phyloP scores from a whole-genome alignment of 1,139 yeast genomes.

The Taiozyma onychis region DNA sequence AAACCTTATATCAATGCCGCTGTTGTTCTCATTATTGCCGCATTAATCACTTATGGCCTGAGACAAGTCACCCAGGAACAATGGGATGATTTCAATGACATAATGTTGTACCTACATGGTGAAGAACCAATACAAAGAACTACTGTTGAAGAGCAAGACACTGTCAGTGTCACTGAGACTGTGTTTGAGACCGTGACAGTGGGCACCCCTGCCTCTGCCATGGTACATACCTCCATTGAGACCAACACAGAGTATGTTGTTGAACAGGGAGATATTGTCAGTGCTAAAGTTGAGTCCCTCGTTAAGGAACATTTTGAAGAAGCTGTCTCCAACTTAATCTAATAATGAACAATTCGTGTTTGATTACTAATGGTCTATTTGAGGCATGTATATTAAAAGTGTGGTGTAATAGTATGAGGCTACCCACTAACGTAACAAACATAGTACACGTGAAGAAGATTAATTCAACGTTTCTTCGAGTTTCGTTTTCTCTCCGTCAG shows the following conservation, averaged over 20 bases:
- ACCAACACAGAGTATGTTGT: conserved; percentile 9
- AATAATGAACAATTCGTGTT: background rate
- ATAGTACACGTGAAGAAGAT: background rate
- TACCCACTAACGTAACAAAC: too few species aligned
- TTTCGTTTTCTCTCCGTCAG: background rate
- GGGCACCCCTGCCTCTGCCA: background rate
- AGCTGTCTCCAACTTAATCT: background rate
- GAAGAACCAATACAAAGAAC: conserved; percentile 7
- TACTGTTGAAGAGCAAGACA: background rate
- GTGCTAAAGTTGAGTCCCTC: conserved; percentile 7
- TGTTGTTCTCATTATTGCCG: conserved; percentile 5
- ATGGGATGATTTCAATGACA: conserved; percentile 8
- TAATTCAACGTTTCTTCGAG: background rate
- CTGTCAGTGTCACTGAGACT: background rate
- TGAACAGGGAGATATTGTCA: conserved; percentile 19
- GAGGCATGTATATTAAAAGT: too few species aligned
- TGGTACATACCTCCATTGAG: conserved; percentile 6
- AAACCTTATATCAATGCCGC: conserved; percentile 26
- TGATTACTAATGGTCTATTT: background rate
- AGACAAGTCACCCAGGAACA: conserved; percentile 12
- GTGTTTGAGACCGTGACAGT: background rate
- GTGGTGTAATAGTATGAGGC: too few species aligned
- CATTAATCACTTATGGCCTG: conserved; percentile 1
- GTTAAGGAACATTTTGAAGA: conserved; percentile 4
- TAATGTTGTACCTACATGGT: conserved; percentile 13